Evolutionary conservation across 2,329 filamentous ascomycete species (phyloP), one percentile per base, ranked within the genome.

Genomic region (Aspergillus hortae): DNA sequence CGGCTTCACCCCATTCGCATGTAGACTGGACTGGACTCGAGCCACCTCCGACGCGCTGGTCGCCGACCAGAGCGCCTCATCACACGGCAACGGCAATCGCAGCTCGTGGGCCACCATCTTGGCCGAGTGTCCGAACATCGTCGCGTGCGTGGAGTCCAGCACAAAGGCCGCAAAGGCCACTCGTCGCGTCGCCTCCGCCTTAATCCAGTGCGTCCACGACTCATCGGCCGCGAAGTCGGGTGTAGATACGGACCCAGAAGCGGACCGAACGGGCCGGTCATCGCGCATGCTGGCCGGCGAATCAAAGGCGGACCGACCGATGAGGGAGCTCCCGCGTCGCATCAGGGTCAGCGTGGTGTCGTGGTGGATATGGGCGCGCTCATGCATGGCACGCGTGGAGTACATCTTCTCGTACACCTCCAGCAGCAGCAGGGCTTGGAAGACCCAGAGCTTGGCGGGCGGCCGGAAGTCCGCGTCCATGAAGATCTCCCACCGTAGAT

Each of bases 321-420:
- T 92, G 12, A 99, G 77, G 2, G 92, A 95, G 62, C 91, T 89
- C 4, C 94, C 94, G 62, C 94, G 84, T 33, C 94, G 87, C 92
- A 99, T 97, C 53, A 97, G 76, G 0, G 92, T 96, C 57, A 99
- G 85, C 0, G 92, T 96, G 0, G 92, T 96, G 12, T 92, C 92
- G 67, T 99, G 94, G 65, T 97, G 92, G 43, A 97, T 96, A 62
- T 97, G 92, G 1, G 92, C 92, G 59, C 94, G 82, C 72, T 99
- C 94, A 70, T 99, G 94, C 30, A 97, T 77, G 53, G 90, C 87
- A 57, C 92, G 83, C 0, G 92, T 96, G 36, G 91, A 94, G 69
- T 92, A 97, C 88, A 96, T 94, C 78, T 99, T 99, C 74, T 99
- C 94, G 64, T 95, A 97, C 0, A 96, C 76, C 68, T 99, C 94